Evolutionary conservation across 2,329 filamentous ascomycete genomes (phyloP).

Genomic region (Colletotrichum sp.): DNA sequence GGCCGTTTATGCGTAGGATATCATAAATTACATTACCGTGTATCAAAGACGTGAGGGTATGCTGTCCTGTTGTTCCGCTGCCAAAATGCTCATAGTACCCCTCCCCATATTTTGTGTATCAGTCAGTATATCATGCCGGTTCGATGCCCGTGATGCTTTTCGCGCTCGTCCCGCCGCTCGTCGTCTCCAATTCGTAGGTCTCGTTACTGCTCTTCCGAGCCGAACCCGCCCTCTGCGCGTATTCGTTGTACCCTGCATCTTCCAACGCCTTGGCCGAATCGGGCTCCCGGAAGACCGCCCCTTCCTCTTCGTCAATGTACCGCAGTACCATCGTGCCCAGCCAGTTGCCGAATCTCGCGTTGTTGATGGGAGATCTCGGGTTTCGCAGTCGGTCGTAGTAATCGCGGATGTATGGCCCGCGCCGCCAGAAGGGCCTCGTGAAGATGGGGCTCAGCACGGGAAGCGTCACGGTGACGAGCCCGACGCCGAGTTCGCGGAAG

Average conservation of each 20-base stretch:
- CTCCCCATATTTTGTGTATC: not conserved
- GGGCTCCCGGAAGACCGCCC: not conserved
- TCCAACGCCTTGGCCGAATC: not conserved
- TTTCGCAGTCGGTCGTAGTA: not conserved
- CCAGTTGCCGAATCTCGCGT: constrained; percentile 8
- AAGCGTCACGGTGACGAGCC: constrained; percentile 23
- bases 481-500: constrained; percentile 27
- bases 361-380: not conserved
- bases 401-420: constrained; percentile 13
- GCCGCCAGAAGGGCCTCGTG: constrained; percentile 20
- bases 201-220: not conserved
- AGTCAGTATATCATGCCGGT: not conserved
- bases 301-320: constrained; percentile 9
- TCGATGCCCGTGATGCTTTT: not conserved
- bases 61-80: not conserved
- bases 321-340: not conserved
- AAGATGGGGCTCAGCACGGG: constrained; percentile 22
- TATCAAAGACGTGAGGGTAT: not conserved
- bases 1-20: not conserved
- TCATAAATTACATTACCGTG: not conserved
- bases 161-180: not conserved
- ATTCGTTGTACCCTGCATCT: not conserved
- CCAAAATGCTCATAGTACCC: not conserved
- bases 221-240: not conserved
- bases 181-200: not conserved